These are phyloP conservation scores for Sporothrix protearum DNA, from an alignment of 2,329 filamentous ascomycete species.

Conservation along the genomic window DNA sequence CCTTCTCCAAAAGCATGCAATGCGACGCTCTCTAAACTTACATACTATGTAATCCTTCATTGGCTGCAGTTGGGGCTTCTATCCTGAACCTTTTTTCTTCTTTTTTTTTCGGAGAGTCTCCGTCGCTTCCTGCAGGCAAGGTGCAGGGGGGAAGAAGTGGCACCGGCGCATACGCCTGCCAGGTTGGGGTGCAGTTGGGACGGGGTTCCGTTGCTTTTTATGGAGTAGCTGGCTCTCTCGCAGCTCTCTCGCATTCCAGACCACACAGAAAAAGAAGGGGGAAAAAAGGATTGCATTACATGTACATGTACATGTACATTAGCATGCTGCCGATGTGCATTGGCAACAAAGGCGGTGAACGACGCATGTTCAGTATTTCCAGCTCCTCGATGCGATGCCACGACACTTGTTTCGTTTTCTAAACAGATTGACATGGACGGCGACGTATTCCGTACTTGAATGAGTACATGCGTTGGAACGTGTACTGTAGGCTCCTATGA, in stretches of 20 bases:
- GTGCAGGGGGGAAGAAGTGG: not conserved
- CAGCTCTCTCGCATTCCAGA: not conserved
- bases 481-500: too few species aligned
- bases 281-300: not conserved
- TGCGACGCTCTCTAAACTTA: slow-evolving; percentile 17
- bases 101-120: not conserved
- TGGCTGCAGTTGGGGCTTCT: not conserved
- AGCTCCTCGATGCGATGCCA: not conserved
- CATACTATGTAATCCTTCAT: slow-evolving; percentile 14
- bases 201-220: slow-evolving; percentile 3
- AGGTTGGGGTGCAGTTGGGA: slow-evolving; percentile 9
- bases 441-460: not conserved
- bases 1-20: slow-evolving; percentile 13
- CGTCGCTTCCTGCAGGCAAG: not conserved
- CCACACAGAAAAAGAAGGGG: not conserved
- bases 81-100: not conserved
- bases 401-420: not conserved
- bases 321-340: not conserved
- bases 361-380: not conserved
- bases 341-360: slow-evolving; percentile 12
- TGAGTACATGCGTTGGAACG: not conserved
- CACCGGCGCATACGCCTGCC: not conserved
- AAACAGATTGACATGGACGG: not conserved
- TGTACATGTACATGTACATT: too few species aligned
- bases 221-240: not conserved